Evolutionary conservation across 164 flowering plant genomes (phyloP).

Genomic region (Warburgia ugandensis): DNA sequence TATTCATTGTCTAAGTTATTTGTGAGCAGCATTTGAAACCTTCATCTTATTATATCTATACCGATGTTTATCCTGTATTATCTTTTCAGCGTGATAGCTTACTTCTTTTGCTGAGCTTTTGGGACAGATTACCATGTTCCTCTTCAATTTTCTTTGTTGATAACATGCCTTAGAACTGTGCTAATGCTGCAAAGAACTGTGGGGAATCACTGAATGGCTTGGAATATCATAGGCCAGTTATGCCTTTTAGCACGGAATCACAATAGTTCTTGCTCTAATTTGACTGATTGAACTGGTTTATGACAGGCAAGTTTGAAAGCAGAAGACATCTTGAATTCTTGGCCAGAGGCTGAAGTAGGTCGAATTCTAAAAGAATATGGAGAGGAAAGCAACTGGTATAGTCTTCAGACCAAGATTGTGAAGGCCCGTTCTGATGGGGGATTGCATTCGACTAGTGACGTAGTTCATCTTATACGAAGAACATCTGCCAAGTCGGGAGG

Average conservation of each 20-base stretch:
- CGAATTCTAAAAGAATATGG: conserved; percentile 82
- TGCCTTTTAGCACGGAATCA: not conserved
- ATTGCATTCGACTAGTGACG: conserved; percentile 66
- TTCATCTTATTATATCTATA: too few relatives aligned
- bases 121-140: not conserved
- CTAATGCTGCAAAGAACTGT: too few relatives aligned
- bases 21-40: too few relatives aligned
- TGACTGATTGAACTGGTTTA: conserved; percentile 45
- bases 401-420: conserved; percentile 63
- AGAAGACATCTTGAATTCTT: conserved; percentile 77
- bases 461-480: conserved; percentile 50
- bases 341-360: conserved; percentile 92
- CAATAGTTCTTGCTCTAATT: conserved; percentile 7
- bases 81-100: too few relatives aligned
- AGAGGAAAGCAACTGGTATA: conserved; percentile 83
- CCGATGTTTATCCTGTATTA: too few relatives aligned
- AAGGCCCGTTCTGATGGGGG: conserved; percentile 74
- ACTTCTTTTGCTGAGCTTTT: too few relatives aligned
- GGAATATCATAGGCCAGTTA: not conserved
- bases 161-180: too few relatives aligned
- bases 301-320: conserved; percentile 86
- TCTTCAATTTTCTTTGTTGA: not conserved
- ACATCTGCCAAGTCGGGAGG: conserved; percentile 39
- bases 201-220: not conserved
- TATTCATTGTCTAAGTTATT: too few relatives aligned